Evolutionary conservation across 140 eudicot species (phyloP).

Genomic region (Artemisia princeps): DNA sequence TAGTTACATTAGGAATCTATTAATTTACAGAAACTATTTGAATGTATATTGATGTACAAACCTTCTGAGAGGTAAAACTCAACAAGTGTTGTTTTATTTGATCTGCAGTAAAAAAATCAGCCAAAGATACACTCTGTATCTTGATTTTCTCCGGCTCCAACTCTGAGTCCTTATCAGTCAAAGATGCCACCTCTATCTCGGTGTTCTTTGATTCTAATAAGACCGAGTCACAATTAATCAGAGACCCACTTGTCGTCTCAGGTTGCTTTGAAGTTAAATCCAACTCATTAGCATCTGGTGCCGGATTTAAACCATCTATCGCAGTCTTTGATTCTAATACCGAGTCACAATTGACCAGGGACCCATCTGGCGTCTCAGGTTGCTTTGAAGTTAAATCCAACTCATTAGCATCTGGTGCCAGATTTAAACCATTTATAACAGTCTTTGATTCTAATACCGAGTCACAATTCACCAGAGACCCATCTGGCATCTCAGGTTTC

Average conservation of each 20-base stretch:
- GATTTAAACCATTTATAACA: not conserved
- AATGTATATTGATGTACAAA: constrained; percentile 19
- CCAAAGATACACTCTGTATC: constrained; percentile 47
- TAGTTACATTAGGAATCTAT: not conserved
- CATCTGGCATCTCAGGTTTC: constrained; percentile 7
- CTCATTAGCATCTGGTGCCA: too few relatives aligned
- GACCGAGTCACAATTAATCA: constrained; percentile 29
- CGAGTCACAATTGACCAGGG: constrained; percentile 33
- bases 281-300: constrained; percentile 20
- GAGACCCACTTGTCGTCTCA: constrained; percentile 31
- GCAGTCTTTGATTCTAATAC: constrained; percentile 23
- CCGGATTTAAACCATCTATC: constrained; percentile 12
- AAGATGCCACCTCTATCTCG: constrained; percentile 31
- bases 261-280: constrained; percentile 27
- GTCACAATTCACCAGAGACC: constrained; percentile 35
- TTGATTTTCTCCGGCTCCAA: constrained; percentile 41
- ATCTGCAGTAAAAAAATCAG: constrained; percentile 50
- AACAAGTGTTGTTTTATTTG: constrained; percentile 50
- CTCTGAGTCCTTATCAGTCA: constrained; percentile 24
- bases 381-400: too few relatives aligned
- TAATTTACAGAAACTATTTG: not conserved
- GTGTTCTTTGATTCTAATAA: constrained; percentile 26
- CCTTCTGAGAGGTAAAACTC: constrained; percentile 55
- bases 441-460: constrained; percentile 6
- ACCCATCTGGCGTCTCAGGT: constrained; percentile 15